Evolutionary conservation across 2,329 filamentous ascomycete species (phyloP).

Genomic region (Chaetomium sp.): DNA sequence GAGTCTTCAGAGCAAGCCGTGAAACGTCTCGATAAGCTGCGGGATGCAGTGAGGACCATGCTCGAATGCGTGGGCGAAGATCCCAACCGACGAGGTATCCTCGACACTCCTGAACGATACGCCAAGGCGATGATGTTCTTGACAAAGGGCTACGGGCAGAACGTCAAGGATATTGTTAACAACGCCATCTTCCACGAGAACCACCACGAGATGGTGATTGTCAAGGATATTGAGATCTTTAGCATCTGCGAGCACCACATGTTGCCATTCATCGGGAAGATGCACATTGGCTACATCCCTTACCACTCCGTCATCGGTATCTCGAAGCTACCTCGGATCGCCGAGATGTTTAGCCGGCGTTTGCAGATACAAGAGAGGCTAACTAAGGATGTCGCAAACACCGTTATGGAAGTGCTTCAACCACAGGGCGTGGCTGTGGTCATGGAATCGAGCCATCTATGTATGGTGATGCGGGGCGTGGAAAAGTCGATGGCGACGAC

Average conservation of each 20-base stretch:
- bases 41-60: constrained; percentile 63
- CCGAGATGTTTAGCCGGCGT: constrained; percentile 92
- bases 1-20: constrained; percentile 36
- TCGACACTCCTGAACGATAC: constrained; percentile 77
- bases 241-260: constrained; percentile 96
- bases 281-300: constrained; percentile 98
- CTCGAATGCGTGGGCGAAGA: constrained; percentile 71
- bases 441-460: constrained; percentile 94
- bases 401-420: constrained; percentile 88
- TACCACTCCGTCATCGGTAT: constrained; percentile 88
- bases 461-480: constrained; percentile 99
- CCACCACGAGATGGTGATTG: constrained; percentile 95
- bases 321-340: constrained; percentile 92
- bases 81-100: constrained; percentile 63
- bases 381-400: constrained; percentile 95
- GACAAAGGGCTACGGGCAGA: constrained; percentile 95
- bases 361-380: constrained; percentile 95
- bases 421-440: constrained; percentile 95
- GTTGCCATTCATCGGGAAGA: constrained; percentile 96
- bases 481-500: constrained; percentile 83
- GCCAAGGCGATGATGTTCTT: constrained; percentile 95
- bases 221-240: constrained; percentile 95
- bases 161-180: constrained; percentile 88
- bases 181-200: constrained; percentile 93
- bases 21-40: constrained; percentile 53